Evolutionary conservation across 768 basidiomycete species (phyloP).

Genomic region (Solioccasus polychromus): DNA sequence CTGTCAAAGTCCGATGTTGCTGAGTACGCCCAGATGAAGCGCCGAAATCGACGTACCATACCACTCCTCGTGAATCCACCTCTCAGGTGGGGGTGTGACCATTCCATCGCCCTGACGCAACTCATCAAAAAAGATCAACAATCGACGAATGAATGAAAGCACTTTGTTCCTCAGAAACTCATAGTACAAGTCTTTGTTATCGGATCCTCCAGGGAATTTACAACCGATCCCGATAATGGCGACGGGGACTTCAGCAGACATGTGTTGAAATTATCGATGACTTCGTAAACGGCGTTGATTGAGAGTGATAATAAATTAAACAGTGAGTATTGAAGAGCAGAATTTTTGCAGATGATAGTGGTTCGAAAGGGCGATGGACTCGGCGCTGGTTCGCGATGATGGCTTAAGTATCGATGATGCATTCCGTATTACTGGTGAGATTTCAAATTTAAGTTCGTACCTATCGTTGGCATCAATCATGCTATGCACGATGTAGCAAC

Average conservation of each 20-base stretch:
- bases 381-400: too few relatives aligned
- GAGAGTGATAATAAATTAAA: slow-evolving; percentile 1
- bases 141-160: not conserved
- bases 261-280: slow-evolving; percentile 9
- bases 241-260: slow-evolving; percentile 30
- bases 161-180: slow-evolving; percentile 32
- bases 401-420: slow-evolving; percentile 7
- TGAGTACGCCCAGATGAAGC: not conserved
- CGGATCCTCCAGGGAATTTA: slow-evolving; percentile 32
- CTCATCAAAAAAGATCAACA: not conserved
- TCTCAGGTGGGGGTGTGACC: slow-evolving; percentile 22
- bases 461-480: slow-evolving; percentile 11
- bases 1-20: slow-evolving; percentile 5
- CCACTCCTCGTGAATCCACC: slow-evolving; percentile 32
- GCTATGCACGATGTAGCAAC: slow-evolving; percentile 5
- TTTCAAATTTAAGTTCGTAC: not conserved
- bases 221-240: slow-evolving; percentile 33
- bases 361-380: not conserved
- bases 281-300: not conserved
- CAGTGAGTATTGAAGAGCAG: not conserved
- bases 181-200: slow-evolving; percentile 29
- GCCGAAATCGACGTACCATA: slow-evolving; percentile 21
- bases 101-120: slow-evolving; percentile 30
- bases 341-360: not conserved
- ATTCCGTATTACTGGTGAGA: not conserved